phyloP scores from a whole-genome alignment of 2,329 filamentous ascomycete genomes.

The Chalaropsis thielavioides region DNA sequence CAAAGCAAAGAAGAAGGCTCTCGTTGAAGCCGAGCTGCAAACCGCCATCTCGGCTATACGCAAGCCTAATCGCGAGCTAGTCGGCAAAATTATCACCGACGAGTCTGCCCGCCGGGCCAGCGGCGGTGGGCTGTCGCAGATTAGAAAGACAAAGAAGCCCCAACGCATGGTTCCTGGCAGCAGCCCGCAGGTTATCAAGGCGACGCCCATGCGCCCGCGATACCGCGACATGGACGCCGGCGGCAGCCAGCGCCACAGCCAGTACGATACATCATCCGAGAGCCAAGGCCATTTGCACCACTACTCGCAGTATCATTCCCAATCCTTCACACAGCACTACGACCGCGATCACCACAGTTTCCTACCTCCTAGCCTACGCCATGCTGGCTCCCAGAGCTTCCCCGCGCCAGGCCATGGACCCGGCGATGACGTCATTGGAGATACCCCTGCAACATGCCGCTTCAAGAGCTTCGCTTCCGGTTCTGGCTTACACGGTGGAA shows the following conservation, averaged over 20 bases:
- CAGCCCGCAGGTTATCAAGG: slow-evolving; percentile 36
- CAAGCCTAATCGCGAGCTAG: slow-evolving; percentile 59
- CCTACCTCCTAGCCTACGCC: slow-evolving; percentile 26
- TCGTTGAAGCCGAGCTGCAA: slow-evolving; percentile 54
- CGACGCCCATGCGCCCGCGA: slow-evolving; percentile 41
- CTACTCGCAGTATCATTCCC: slow-evolving; percentile 5
- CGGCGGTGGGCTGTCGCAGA: slow-evolving; percentile 31
- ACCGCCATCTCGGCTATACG: slow-evolving; percentile 60
- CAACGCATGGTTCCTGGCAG: slow-evolving; percentile 27
- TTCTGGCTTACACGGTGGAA: not conserved
- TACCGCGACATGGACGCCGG: slow-evolving; percentile 21
- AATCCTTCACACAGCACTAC: slow-evolving; percentile 8
- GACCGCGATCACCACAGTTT: slow-evolving; percentile 22
- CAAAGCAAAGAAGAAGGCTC: slow-evolving; percentile 50
- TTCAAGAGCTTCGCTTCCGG: slow-evolving; percentile 5
- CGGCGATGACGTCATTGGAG: slow-evolving; percentile 4
- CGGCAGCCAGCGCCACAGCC: slow-evolving; percentile 5
- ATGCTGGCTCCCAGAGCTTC: slow-evolving; percentile 6
- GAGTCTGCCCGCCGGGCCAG: slow-evolving; percentile 46
- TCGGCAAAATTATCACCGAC: slow-evolving; percentile 51
- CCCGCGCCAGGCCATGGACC: not conserved
- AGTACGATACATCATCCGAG: not conserved
- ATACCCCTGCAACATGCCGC: slow-evolving; percentile 13
- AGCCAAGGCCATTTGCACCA: not conserved
- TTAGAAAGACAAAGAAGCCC: slow-evolving; percentile 40